These are phyloP conservation scores for Onygenales sp. DNA, from an alignment of 2,329 filamentous ascomycete species.

Conservation along the genomic window DNA sequence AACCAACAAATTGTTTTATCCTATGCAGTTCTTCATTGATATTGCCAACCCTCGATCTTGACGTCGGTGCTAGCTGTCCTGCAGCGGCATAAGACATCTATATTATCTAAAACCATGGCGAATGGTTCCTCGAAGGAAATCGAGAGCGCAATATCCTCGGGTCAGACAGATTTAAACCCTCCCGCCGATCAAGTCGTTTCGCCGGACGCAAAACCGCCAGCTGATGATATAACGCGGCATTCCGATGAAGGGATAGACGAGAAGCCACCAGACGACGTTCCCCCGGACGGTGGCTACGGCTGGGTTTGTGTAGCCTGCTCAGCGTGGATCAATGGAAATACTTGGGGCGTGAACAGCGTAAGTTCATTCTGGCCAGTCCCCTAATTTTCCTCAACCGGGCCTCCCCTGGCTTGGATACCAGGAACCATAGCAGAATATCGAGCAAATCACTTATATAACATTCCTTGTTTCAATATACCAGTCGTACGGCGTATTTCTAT, in stretches of 20 bases:
- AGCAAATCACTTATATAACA: neutral
- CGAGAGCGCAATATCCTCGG: neutral
- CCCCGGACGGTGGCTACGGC: constrained; percentile 51
- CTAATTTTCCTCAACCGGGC: neutral
- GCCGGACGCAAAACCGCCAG: neutral
- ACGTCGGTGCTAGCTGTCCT: too few species aligned
- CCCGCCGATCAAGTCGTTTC: neutral
- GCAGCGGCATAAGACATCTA: too few species aligned
- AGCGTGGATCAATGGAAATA: constrained; percentile 57
- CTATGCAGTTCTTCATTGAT: too few species aligned
- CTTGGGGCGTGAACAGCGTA: constrained; percentile 64
- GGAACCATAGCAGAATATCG: neutral
- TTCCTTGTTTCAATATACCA: constrained; percentile 8
- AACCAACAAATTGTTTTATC: too few species aligned
- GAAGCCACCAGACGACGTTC: constrained; percentile 23
- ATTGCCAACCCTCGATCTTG: too few species aligned
- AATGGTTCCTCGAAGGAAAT: neutral
- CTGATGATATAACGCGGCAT: neutral
- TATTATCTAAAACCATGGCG: neutral
- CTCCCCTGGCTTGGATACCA: neutral
- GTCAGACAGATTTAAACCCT: constrained; percentile 1
- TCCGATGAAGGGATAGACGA: constrained; percentile 17
- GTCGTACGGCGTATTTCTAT: constrained; percentile 50
- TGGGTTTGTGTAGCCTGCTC: constrained; percentile 51
- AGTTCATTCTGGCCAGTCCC: constrained; percentile 14